Evolutionary conservation across 768 basidiomycete genomes (phyloP).

Genomic region (Pulveroboletus ravenelii): DNA sequence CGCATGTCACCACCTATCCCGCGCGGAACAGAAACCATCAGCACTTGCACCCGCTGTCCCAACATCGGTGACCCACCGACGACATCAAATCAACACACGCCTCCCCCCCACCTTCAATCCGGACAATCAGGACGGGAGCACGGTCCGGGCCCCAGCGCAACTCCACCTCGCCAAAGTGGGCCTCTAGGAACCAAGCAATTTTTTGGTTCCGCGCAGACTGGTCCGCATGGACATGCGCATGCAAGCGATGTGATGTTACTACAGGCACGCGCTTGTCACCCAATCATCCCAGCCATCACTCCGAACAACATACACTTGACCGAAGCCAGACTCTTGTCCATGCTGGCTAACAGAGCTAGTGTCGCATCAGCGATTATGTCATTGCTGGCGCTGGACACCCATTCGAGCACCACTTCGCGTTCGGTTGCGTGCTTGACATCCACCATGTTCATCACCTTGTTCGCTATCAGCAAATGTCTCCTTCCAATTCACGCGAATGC

Average conservation of each 20-base stretch:
- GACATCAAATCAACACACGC: constrained; percentile 71
- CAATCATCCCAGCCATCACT: neutral
- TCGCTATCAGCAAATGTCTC: neutral
- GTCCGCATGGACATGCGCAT: constrained; percentile 62
- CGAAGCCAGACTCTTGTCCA: constrained; percentile 91
- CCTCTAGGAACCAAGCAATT: constrained; percentile 79
- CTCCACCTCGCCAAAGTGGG: constrained; percentile 91
- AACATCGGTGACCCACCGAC: constrained; percentile 47
- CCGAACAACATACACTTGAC: constrained; percentile 55
- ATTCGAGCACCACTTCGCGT: constrained; percentile 81
- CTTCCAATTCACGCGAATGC: constrained; percentile 18
- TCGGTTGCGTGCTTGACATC: constrained; percentile 73
- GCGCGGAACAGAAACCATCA: neutral
- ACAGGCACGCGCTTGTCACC: neutral
- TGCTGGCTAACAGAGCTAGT: constrained; percentile 78
- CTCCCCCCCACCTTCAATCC: constrained; percentile 66
- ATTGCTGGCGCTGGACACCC: constrained; percentile 88
- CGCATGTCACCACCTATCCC: neutral
- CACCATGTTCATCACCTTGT: constrained; percentile 85
- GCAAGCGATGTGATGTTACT: constrained; percentile 58
- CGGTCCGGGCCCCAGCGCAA: constrained; percentile 30
- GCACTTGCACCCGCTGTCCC: neutral
- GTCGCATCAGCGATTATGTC: constrained; percentile 99
- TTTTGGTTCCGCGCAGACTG: constrained; percentile 46
- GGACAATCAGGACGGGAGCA: constrained; percentile 66